phyloP scores from a whole-genome alignment of 75 land plant species.

The Chamaecyparis obtusa region DNA sequence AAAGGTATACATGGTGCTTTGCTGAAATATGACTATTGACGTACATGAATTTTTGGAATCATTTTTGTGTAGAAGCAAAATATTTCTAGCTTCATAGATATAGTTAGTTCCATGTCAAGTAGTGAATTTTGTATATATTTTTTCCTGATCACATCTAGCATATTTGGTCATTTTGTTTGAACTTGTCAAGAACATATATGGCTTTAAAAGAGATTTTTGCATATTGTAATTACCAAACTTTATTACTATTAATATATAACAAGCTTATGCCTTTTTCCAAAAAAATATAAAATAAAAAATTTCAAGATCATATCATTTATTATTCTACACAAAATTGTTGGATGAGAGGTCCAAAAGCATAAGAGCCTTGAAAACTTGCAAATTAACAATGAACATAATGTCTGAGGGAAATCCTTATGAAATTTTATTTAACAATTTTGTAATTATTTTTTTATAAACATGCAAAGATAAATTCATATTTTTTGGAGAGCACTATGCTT shows the following conservation, averaged over 20 bases:
- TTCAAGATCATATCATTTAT: background rate
- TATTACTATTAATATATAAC: no score
- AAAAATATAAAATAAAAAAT: no score
- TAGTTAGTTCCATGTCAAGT: no score
- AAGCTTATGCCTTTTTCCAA: no score
- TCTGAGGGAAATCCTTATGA: background rate
- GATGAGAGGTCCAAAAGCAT: background rate
- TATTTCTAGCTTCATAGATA: no score
- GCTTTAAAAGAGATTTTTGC: no score
- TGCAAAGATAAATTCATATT: background rate
- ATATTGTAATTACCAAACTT: no score
- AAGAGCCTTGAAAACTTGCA: background rate
- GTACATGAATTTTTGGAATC: background rate
- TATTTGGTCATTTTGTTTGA: no score
- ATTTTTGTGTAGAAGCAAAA: no score
- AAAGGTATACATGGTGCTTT: slow-evolving; percentile 53
- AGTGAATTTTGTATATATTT: no score
- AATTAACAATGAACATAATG: background rate
- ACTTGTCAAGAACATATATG: no score
- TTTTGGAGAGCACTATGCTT: background rate
- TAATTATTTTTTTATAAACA: background rate
- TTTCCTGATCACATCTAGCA: no score
- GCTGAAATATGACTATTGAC: slow-evolving; percentile 29
- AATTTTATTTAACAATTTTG: background rate
- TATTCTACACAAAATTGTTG: background rate